Evolutionary conservation across 768 basidiomycete species (phyloP).

Genomic region (Hypholoma sublateritium): DNA sequence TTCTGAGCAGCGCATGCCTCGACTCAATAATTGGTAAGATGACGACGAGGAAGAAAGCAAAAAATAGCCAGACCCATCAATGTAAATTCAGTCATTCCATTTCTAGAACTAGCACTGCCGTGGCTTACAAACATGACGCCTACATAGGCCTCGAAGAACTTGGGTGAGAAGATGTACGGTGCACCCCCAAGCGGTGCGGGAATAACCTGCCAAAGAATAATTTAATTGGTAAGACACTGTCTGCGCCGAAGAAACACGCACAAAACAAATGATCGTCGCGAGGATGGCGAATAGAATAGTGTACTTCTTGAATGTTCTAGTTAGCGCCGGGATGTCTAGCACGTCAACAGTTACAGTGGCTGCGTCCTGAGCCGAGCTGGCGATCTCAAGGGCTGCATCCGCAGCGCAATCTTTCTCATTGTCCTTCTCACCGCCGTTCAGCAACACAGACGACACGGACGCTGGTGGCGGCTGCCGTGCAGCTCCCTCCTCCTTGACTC

Average conservation of each 20-base stretch:
- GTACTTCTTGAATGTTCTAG: constrained; percentile 17
- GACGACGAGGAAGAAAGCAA: no score
- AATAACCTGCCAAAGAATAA: no score
- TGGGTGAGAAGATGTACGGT: no score
- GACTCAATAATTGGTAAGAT: no score
- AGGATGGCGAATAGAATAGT: constrained; percentile 11
- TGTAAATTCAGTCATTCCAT: no score
- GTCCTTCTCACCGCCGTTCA: neutral
- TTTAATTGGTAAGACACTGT: no score
- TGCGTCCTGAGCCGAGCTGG: neutral
- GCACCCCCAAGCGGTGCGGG: no score
- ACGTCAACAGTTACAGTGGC: constrained; percentile 11
- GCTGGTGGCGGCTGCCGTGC: neutral
- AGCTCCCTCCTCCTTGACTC: constrained; percentile 3
- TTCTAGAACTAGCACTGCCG: no score
- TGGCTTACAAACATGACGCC: no score
- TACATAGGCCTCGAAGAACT: no score
- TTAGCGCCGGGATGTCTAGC: constrained; percentile 14
- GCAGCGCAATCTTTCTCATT: neutral
- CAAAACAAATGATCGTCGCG: constrained; percentile 17
- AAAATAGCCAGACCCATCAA: no score
- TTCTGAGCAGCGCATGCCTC: no score
- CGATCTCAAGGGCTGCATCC: neutral
- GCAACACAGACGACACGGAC: neutral
- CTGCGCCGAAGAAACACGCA: constrained; percentile 2